Percentiles rank a stretch among this genome's conserved stretches.
These are phyloP conservation scores for Rhizopogon salebrosus DNA, from an alignment of 768 basidiomycete genomes.

Conservation along the genomic window DNA sequence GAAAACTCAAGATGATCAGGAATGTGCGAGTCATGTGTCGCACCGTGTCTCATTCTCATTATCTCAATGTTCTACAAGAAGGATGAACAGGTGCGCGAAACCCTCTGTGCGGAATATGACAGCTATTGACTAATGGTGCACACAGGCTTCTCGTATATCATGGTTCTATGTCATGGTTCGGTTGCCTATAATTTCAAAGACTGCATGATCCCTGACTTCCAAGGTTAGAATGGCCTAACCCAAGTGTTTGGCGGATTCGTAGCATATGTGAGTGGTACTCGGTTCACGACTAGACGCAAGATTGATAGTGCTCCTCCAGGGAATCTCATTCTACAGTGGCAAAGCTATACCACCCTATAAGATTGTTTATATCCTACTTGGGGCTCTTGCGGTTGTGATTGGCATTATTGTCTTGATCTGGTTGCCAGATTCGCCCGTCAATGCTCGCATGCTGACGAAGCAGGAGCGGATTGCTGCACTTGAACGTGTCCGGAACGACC, in stretches of 20 bases:
- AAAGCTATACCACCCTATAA: conserved; percentile 48
- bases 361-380: conserved; percentile 57
- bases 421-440: conserved; percentile 63
- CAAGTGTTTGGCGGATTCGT: conserved; percentile 59
- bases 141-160: conserved; percentile 49
- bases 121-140: conserved; percentile 2
- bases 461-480: conserved; percentile 59
- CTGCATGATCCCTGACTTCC: neutral
- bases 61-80: conserved; percentile 69
- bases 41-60: conserved; percentile 56
- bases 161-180: conserved; percentile 66
- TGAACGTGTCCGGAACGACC: conserved; percentile 63
- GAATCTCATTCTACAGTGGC: conserved; percentile 50
- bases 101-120: neutral
- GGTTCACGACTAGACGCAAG: neutral
- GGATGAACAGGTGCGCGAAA: conserved; percentile 45
- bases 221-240: conserved; percentile 49
- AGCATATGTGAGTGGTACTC: conserved; percentile 42
- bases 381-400: conserved; percentile 55
- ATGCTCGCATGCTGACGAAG: conserved; percentile 48
- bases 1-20: conserved; percentile 29
- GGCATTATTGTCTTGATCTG: conserved; percentile 51
- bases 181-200: neutral
- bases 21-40: conserved; percentile 64
- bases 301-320: conserved; percentile 26